These are phyloP conservation scores for Backusella macrospora DNA, from an alignment of 192 early-diverging fungal species.

Conservation along the genomic window DNA sequence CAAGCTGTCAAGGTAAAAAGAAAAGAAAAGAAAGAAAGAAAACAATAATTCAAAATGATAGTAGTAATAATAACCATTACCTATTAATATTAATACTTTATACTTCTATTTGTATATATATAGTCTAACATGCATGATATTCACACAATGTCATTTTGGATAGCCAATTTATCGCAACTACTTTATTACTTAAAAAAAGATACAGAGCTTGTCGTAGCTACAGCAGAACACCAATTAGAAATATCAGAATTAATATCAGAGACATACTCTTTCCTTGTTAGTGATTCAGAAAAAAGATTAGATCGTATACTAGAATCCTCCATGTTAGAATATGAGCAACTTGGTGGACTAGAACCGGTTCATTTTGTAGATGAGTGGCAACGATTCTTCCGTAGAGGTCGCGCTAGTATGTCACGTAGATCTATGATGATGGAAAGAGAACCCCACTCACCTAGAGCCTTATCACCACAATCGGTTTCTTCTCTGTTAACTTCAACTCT, in stretches of 20 bases:
- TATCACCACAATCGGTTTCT: conserved; percentile 6
- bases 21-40: not conserved
- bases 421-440: not conserved
- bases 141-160: conserved; percentile 77
- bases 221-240: conserved; percentile 72
- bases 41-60: not conserved
- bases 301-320: conserved; percentile 68
- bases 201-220: conserved; percentile 67
- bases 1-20: conserved; percentile 53
- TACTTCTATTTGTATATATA: not conserved
- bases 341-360: conserved; percentile 67
- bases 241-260: conserved; percentile 83
- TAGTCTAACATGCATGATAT: conserved; percentile 58
- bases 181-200: conserved; percentile 91
- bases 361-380: conserved; percentile 63
- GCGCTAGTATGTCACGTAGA: not conserved
- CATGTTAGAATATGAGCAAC: conserved; percentile 72
- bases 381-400: conserved; percentile 17
- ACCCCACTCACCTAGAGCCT: not conserved
- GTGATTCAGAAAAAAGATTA: conserved; percentile 65
- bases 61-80: not conserved
- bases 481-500: conserved; percentile 60
- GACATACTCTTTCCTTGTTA: conserved; percentile 63
- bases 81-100: not conserved
- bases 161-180: conserved; percentile 81